A percentile compares a stretch with the other conserved stretches of the same genome.
Conservation (phyloP, 768 basidiomycete species). For the Fibroporia radiculosa region DNA sequence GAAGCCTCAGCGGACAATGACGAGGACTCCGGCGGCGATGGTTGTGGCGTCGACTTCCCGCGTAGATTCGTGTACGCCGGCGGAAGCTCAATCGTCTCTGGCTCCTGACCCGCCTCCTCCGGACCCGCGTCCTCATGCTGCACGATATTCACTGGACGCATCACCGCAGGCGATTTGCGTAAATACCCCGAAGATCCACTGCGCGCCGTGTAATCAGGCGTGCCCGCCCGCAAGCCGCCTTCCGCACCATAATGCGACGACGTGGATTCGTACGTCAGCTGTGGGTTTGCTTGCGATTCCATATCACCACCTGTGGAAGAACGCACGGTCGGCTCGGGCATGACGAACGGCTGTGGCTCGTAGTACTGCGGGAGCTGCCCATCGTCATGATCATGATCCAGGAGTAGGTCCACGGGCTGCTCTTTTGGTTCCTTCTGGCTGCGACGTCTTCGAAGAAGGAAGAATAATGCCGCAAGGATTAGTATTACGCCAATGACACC, state of each 20-base stretch:
- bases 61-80: conserved; percentile 74
- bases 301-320: conserved; percentile 32
- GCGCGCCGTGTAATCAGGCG: conserved; percentile 4
- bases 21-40: no score
- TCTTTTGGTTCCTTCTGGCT: conserved; percentile 41
- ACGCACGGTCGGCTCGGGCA: conserved; percentile 49
- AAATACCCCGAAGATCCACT: conserved; percentile 14
- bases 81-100: conserved; percentile 76
- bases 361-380: conserved; percentile 64
- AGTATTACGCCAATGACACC: conserved; percentile 43
- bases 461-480: conserved; percentile 24
- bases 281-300: conserved; percentile 12
- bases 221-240: conserved; percentile 13
- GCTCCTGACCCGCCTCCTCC: conserved; percentile 34
- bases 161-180: conserved; percentile 29
- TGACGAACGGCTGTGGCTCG: conserved; percentile 68
- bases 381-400: conserved; percentile 40
- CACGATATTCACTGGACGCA: conserved; percentile 72
- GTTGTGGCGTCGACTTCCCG: background rate
- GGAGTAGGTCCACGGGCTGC: conserved; percentile 60
- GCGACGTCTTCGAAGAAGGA: conserved; percentile 44
- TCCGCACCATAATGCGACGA: no score
- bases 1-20: no score
- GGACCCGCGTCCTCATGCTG: conserved; percentile 79
- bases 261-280: conserved; percentile 10